Conservation (phyloP, 2,329 filamentous ascomycete species). For the Aquanectria penicillioides region DNA sequence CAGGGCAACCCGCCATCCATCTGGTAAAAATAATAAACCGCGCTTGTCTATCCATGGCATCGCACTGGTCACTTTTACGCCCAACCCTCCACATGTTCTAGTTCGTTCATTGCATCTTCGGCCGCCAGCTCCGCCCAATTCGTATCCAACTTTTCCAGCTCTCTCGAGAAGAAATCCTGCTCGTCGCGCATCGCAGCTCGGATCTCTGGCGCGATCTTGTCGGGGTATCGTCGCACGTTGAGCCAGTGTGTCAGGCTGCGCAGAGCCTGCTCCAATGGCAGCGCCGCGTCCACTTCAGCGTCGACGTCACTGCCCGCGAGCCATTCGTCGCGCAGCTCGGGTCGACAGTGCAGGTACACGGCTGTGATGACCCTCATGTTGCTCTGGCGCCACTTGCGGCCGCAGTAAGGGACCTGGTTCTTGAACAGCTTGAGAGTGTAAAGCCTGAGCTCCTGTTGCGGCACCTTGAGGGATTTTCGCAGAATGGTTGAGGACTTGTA, state of each 20-base stretch:
- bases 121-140: conserved; percentile 56
- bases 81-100: conserved; percentile 47
- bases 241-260: conserved; percentile 93
- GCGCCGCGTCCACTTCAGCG: conserved; percentile 89
- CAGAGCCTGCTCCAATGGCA: conserved; percentile 91
- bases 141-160: conserved; percentile 77
- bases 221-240: conserved; percentile 84
- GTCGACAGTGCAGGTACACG: conserved; percentile 92
- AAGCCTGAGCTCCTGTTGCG: conserved; percentile 85
- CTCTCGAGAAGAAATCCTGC: conserved; percentile 81
- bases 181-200: conserved; percentile 73
- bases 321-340: conserved; percentile 95
- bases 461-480: conserved; percentile 89
- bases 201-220: conserved; percentile 73
- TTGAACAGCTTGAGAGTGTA: conserved; percentile 99
- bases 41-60: not conserved
- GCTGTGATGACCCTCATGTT: conserved; percentile 99
- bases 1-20: too few species aligned
- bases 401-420: conserved; percentile 97
- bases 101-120: conserved; percentile 47
- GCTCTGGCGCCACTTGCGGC: conserved; percentile 95
- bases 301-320: conserved; percentile 91
- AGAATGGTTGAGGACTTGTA: conserved; percentile 96
- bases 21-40: not conserved
- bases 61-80: conserved; percentile 14